Conservation (phyloP, 129 eudicot species). For the Erigeron canadensis region DNA sequence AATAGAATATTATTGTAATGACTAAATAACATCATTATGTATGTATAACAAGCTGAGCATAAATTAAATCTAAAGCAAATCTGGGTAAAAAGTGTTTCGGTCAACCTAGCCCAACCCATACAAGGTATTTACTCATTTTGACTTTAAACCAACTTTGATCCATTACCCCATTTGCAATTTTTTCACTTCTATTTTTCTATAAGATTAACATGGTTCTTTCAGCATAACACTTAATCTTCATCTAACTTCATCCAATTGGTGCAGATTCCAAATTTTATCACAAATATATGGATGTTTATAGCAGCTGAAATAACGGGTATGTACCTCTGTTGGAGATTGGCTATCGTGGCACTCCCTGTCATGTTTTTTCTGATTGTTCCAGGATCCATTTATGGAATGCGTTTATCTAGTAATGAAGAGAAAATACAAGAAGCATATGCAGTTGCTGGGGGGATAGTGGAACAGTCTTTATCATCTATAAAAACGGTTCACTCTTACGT, state of each 20-base stretch:
- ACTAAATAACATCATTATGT: too few relatives aligned
- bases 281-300: slow-evolving; percentile 32
- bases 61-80: too few relatives aligned
- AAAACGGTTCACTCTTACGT: slow-evolving; percentile 49
- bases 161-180: neutral
- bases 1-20: neutral
- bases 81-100: too few relatives aligned
- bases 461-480: slow-evolving; percentile 50
- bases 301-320: slow-evolving; percentile 35
- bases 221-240: neutral
- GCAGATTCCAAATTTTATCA: slow-evolving; percentile 49
- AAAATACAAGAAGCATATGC: slow-evolving; percentile 45
- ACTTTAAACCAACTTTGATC: neutral
- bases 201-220: neutral
- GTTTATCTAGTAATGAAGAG: slow-evolving; percentile 25
- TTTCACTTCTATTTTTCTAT: neutral
- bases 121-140: neutral
- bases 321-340: slow-evolving; percentile 48
- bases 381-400: slow-evolving; percentile 37
- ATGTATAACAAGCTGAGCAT: too few relatives aligned
- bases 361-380: slow-evolving; percentile 36
- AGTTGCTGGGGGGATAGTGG: slow-evolving; percentile 43
- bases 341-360: slow-evolving; percentile 40
- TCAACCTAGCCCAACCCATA: too few relatives aligned
- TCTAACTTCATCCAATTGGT: neutral